Evolutionary conservation across 306 rosid genomes (phyloP).

Genomic region (Castanospermum australe): DNA sequence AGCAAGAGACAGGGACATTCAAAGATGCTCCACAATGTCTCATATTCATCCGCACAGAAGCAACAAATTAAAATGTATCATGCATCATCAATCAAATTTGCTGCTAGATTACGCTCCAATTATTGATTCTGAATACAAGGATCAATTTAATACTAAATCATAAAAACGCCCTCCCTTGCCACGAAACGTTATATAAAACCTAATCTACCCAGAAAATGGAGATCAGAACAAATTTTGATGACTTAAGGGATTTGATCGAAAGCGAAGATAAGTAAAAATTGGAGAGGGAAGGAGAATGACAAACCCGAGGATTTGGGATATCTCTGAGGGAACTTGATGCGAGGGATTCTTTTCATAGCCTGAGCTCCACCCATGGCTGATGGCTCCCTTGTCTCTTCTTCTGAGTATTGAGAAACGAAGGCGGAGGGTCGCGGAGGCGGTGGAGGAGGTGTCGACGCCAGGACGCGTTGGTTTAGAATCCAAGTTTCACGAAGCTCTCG

Average conservation of each 20-base stretch:
- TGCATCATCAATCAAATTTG: background rate
- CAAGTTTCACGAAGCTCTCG: no score
- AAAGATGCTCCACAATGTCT: background rate
- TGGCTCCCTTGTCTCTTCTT: background rate
- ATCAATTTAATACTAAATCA: background rate
- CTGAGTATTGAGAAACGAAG: background rate
- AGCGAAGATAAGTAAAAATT: background rate
- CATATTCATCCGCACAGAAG: background rate
- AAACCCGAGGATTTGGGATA: conserved; percentile 46
- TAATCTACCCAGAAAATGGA: background rate
- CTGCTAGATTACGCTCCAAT: background rate
- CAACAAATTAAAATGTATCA: background rate
- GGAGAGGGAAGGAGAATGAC: background rate
- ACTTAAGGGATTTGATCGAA: background rate
- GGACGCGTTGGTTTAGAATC: background rate
- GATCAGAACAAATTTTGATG: background rate
- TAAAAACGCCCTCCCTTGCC: background rate
- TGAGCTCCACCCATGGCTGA: conserved; percentile 57
- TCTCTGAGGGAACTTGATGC: conserved; percentile 76
- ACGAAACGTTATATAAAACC: no score
- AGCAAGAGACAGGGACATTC: background rate
- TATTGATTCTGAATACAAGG: background rate
- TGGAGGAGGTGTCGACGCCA: background rate
- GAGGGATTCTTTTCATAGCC: conserved; percentile 68
- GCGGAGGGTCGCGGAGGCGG: background rate